Percentiles rank a stretch among this genome's conserved stretches.
phyloP scores from a whole-genome alignment of 129 eudicot species.

The Arctium lappa region DNA sequence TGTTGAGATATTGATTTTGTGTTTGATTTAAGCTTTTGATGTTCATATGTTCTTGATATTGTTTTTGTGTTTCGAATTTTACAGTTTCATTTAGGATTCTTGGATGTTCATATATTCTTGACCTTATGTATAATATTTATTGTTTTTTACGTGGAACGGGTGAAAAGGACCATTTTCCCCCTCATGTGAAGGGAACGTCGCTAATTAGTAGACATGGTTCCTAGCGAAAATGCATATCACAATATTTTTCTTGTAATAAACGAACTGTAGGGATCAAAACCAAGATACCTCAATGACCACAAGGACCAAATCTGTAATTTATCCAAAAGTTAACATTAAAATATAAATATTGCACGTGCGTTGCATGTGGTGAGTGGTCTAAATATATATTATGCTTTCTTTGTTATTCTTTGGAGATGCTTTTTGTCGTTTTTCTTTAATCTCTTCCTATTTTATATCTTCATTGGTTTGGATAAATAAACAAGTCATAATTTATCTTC shows the following conservation, averaged over 20 bases:
- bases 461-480: not conserved
- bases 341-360: not conserved
- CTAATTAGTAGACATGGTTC: not conserved
- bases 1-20: too few species aligned
- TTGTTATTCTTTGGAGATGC: not conserved
- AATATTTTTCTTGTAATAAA: not conserved
- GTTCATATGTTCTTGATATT: too few species aligned
- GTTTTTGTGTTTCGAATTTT: not conserved
- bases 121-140: not conserved
- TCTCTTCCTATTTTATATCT: not conserved
- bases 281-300: not conserved
- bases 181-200: not conserved
- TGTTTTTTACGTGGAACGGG: not conserved
- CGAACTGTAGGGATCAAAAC: not conserved
- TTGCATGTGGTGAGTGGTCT: not conserved
- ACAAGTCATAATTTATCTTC: not conserved
- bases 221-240: not conserved
- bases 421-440: not conserved
- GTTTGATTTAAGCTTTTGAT: too few species aligned
- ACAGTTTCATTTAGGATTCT: not conserved
- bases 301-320: not conserved
- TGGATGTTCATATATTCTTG: not conserved
- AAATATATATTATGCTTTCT: not conserved
- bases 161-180: not conserved
- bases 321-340: not conserved